Base-by-base conservation (phyloP, 2,329 filamentous ascomycete species). In the Chaetomium sp. region DNA sequence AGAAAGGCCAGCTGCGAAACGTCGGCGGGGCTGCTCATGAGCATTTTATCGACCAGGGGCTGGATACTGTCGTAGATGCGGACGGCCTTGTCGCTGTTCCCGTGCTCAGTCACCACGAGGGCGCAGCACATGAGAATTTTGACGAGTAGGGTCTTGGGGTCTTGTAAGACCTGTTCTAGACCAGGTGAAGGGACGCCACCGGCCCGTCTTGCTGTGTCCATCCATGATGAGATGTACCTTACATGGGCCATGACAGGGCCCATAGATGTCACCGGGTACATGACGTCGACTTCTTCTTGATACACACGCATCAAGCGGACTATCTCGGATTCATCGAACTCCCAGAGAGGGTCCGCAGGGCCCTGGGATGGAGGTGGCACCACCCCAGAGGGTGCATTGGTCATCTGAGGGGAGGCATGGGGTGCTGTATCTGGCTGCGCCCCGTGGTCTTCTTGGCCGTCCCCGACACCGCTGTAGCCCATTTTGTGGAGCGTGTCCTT, bases 251-350 rank as follows among this genome's bases (percentile, higher is more conserved):
- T 84, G 41, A 95, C 75, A 43, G 79, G 78, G 43, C 87, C 81
- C 38, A 95, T 87, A 62, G 89, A 81, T 47, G 95, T 70, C 4
- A 96, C 81, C 0, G 92, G 92, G 68, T 95, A 96, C 89, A 96
- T 95, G 65, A 92, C 81, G 44, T 89, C 89, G 65, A 95, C 86
- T 68, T 96, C 91, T 64, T 96, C 91, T 62, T 95, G 88, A 66
- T 94, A 92, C 0, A 95, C 76, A 11, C 82, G 79, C 61, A 89
- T 89, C 11, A 96, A 73, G 1, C 89, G 82, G 19, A 92, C 70
- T 65, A 94, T 89, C 66, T 96, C 91, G 38, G 91, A 84, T 65
- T 86, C 85, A 53, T 81, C 81, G 49, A 95, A 81, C 6, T 84
- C 78, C 82, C 90, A 91, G 34, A 97, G 80, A 0, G 91, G 90